Evolutionary conservation across 164 flowering plant species (phyloP).

Genomic region (Vitis cinerea): DNA sequence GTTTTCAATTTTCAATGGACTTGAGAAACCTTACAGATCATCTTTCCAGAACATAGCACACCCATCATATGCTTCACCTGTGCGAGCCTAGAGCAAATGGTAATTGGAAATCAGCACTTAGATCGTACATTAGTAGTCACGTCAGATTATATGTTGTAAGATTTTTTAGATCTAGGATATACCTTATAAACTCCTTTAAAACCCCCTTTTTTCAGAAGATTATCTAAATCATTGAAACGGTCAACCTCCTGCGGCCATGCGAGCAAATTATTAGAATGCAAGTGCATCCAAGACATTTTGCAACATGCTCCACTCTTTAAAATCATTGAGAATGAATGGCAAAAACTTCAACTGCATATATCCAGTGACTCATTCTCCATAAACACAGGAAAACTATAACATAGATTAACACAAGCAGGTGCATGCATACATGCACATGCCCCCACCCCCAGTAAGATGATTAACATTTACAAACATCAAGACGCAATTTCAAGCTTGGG

Average conservation of each 20-base stretch:
- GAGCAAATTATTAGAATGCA: neutral
- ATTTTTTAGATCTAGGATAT: slow-evolving; percentile 7
- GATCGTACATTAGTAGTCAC: too few species aligned
- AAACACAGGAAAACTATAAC: neutral
- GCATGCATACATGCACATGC: too few species aligned
- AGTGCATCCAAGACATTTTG: neutral
- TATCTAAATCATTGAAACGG: slow-evolving; percentile 58
- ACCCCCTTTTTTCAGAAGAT: slow-evolving; percentile 56
- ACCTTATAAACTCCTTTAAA: slow-evolving; percentile 81
- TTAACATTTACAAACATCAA: too few species aligned
- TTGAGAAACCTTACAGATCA: slow-evolving; percentile 43
- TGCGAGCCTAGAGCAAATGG: slow-evolving; percentile 57
- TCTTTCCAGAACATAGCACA: slow-evolving; percentile 92
- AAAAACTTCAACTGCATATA: too few species aligned
- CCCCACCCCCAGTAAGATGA: too few species aligned
- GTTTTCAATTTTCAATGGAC: neutral
- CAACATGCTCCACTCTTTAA: neutral
- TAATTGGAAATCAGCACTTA: neutral
- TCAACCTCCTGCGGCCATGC: slow-evolving; percentile 68
- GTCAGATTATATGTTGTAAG: too few species aligned
- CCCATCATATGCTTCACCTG: slow-evolving; percentile 89
- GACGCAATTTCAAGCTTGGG: too few species aligned
- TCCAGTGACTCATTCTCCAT: neutral
- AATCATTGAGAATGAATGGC: neutral
- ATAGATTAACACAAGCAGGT: too few species aligned